phyloP scores from a whole-genome alignment of 441 rosid genomes.

The Breynia disticha region DNA sequence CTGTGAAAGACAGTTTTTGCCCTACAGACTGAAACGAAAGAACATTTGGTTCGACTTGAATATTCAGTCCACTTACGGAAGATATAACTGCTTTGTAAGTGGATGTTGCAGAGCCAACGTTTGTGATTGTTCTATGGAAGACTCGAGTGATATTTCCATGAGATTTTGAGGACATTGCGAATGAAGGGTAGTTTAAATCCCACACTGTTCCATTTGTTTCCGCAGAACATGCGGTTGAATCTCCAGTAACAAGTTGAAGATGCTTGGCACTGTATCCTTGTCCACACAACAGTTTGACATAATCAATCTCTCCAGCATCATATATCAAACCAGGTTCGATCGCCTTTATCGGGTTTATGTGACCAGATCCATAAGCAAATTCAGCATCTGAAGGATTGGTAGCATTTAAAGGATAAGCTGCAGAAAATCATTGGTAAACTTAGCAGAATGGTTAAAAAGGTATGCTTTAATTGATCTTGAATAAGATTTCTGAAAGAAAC shows the following conservation, averaged over 20 bases:
- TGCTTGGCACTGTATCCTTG: slow-evolving; percentile 32
- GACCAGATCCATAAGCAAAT: slow-evolving; percentile 58
- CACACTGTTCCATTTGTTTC: slow-evolving; percentile 27
- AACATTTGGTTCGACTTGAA: slow-evolving; percentile 24
- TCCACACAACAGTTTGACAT: slow-evolving; percentile 42
- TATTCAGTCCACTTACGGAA: slow-evolving; percentile 18
- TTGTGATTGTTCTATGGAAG: slow-evolving; percentile 40
- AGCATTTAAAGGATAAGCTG: slow-evolving; percentile 36
- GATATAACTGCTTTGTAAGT: slow-evolving; percentile 26
- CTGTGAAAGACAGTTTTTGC: slow-evolving; percentile 28
- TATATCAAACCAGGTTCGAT: slow-evolving; percentile 46
- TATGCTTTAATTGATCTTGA: too few species aligned
- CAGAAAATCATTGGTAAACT: neutral
- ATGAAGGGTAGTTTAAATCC: slow-evolving; percentile 63
- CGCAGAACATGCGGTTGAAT: slow-evolving; percentile 22
- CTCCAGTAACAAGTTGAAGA: slow-evolving; percentile 29
- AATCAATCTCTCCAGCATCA: slow-evolving; percentile 41
- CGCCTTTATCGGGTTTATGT: slow-evolving; percentile 34
- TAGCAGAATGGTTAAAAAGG: too few species aligned
- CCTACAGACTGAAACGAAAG: slow-evolving; percentile 24
- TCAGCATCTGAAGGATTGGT: slow-evolving; percentile 24
- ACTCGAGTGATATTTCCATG: slow-evolving; percentile 6
- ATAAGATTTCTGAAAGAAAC: neutral
- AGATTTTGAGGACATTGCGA: slow-evolving; percentile 22
- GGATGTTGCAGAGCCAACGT: slow-evolving; percentile 34